phyloP scores from a whole-genome alignment of 306 rosid genomes.

The Alnus glutinosa region DNA sequence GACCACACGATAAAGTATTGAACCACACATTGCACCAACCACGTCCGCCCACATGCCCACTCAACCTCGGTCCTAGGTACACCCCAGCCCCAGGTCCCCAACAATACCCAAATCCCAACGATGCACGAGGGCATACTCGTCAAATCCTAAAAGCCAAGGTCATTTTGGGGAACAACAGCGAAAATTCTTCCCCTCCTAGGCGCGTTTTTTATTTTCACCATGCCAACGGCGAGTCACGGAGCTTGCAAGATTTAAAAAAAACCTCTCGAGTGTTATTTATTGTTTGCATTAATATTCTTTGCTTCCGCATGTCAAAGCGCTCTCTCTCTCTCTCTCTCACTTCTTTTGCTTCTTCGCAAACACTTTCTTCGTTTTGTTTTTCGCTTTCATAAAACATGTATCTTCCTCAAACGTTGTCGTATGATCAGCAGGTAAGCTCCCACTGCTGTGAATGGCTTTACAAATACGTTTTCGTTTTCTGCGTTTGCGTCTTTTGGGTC shows the following conservation, averaged over 20 bases:
- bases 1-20: no score
- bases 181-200: not conserved
- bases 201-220: constrained; percentile 1
- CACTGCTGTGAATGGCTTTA: constrained; percentile 14
- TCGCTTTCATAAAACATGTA: constrained; percentile 24
- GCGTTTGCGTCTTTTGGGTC: not conserved
- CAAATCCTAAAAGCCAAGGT: not conserved
- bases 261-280: not conserved
- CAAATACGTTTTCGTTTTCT: constrained; percentile 30
- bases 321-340: no score
- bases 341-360: constrained; percentile 18
- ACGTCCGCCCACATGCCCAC: no score
- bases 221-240: constrained; percentile 28
- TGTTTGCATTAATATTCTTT: not conserved
- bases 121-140: constrained; percentile 20
- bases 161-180: constrained; percentile 21
- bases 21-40: not conserved
- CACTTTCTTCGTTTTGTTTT: constrained; percentile 10
- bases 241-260: no score
- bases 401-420: constrained; percentile 22
- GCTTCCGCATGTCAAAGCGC: constrained; percentile 28
- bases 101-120: constrained; percentile 24
- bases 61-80: no score
- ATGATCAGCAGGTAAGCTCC: constrained; percentile 33
- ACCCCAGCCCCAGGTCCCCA: not conserved